Base-by-base conservation (phyloP, 805 yeast genomes). In the Yarrowia sp. region DNA sequence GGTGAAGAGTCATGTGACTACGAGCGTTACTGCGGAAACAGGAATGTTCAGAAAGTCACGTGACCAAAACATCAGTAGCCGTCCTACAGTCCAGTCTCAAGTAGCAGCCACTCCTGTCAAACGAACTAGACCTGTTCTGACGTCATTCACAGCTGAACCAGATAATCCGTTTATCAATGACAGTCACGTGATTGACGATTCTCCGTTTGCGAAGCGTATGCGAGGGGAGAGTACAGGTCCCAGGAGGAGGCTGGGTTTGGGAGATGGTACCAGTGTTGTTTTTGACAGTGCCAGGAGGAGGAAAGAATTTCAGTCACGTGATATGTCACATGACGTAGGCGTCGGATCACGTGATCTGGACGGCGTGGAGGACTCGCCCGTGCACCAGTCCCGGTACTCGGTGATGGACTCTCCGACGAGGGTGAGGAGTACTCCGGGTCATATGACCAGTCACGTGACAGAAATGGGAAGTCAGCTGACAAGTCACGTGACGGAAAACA, bases 201-300 rank as follows among this genome's bases (percentile, higher is more conserved):
- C 65, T 5, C 65, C 65, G 2, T 59, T 59, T 35, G 65, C 52
- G 5, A 59, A 59, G 16, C 50, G 65, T 8, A 59, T 59, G 65
- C n/a, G 65, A 45, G 65, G 65, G 2, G 65, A 42, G 19, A 45
- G 52, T 9, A 45, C 48, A 4, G 35, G 48, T 45, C 42, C 36
- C 8, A 15, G 45, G 5, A 19, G 59, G 2, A 8, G 45, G 3
- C 14, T 53, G 12, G 59, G 59, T 3, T 5, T 53, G 1, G 36
- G 35, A 2, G 56, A 36, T n/a, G 53, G 53, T 7, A 32, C 53
- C 10, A 15, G 19, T 49, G 53, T 49, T 9, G 40, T 49, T 26
- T 49, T 49, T 9, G 53, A 49, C 14, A 49, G 53, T 49, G 53
- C 53, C 26, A n/a, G 9, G 15, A 35, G 40, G 35, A 3, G 32